Evolutionary conservation across 2,329 filamentous ascomycete species (phyloP), one percentile per base, ranked within the genome.

Genomic region (Nemania sp.): DNA sequence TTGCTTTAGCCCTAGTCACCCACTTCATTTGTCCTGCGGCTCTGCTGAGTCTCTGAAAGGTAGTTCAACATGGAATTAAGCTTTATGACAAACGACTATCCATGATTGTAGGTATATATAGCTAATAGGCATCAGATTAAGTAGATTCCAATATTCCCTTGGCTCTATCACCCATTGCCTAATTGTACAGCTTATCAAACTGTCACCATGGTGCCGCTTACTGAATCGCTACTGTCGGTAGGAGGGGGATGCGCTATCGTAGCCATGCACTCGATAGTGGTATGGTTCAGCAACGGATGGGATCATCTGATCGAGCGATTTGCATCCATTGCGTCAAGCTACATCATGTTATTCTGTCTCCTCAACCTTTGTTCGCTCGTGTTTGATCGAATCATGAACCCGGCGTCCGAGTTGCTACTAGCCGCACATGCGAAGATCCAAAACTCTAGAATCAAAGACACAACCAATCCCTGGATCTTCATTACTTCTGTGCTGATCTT

Each of bases 301-400:
- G n/a, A 10, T 29, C 20, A 15, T 18, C 18, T 26, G 11, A 2
- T 4, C 13, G 47, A 18, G 20, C 24, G 58, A 10, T 18, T 59
- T 4, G 26, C 15, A 15, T 43, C 4, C 56, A 45, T 64, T 45
- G n/a, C 32, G 38, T 45, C 53, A 5, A 32, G 53, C 13, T 62
- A 62, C 18, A 45, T 43, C 13, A 18, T 64, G 2, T 20, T 53
- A 3, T 27, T 56, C 62, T 64, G 53, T 35, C 24, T 20, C 45
- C 22, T 53, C 15, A 58, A 54, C 11, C 1, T 49, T 32, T 32
- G 15, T 11, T 49, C 38, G 8, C 53, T n/a, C n/a, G n/a, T n/a
- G n/a, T n/a, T 38, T 5, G 24, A 20, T n/a, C 41, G n/a, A 45
- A n/a, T 45, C 41, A n/a, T 45, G 41, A 45, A 20, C 41, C 49